Percentiles rank a stretch among this genome's conserved stretches.
Evolutionary conservation across 176 grass and related monocot genomes (phyloP).

Genomic region (Bothriochloa decipiens): DNA sequence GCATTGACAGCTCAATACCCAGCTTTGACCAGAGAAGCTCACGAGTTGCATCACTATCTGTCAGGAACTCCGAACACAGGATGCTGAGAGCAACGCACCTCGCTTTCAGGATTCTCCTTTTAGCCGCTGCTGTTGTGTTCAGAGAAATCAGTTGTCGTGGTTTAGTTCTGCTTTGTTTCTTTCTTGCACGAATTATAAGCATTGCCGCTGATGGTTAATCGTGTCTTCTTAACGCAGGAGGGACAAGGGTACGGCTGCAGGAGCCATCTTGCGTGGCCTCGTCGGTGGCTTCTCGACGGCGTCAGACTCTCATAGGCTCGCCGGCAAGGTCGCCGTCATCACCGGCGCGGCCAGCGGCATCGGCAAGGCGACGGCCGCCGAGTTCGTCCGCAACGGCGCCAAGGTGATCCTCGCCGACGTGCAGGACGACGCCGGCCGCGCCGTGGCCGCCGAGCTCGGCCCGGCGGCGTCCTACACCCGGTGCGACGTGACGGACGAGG

Average conservation of each 20-base stretch:
- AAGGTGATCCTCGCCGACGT: slow-evolving; percentile 49
- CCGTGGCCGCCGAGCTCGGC: slow-evolving; percentile 38
- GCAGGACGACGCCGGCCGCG: slow-evolving; percentile 42
- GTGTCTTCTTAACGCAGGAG: slow-evolving; percentile 1
- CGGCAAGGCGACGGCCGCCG: slow-evolving; percentile 35
- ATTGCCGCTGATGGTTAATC: background rate
- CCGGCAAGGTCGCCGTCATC: slow-evolving; percentile 49
- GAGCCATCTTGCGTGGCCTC: background rate
- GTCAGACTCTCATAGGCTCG: slow-evolving; percentile 12
- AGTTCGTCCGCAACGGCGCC: slow-evolving; percentile 45
- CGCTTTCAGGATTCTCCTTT: background rate
- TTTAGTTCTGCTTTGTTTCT: background rate
- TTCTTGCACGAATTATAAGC: background rate
- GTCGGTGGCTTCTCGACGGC: slow-evolving; percentile 1
- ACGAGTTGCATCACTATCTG: background rate
- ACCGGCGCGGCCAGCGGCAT: slow-evolving; percentile 52
- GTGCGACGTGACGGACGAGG: slow-evolving; percentile 53
- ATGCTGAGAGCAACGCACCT: slow-evolving; percentile 8
- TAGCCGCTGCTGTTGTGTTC: no score
- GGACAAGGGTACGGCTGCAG: background rate
- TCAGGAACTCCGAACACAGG: background rate
- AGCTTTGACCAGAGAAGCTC: background rate
- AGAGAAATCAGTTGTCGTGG: background rate
- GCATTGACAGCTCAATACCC: background rate
- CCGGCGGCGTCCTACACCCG: slow-evolving; percentile 17